Percentiles rank a stretch among this genome's conserved stretches.
Evolutionary conservation across 257 asterid species (phyloP).

Genomic region (Lycium ferocissimum): DNA sequence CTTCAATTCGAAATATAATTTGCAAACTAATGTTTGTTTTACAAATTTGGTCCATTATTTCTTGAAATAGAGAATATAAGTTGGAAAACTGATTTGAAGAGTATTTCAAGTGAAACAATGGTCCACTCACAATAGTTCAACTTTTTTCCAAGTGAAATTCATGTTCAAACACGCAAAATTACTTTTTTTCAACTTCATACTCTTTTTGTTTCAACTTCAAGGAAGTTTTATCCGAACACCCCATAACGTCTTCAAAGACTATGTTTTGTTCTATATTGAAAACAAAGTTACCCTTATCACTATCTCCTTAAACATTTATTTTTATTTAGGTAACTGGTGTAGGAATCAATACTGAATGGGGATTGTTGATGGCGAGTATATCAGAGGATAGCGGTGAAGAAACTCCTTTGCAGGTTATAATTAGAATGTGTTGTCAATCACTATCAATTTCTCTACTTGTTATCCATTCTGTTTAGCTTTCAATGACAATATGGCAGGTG

Average conservation of each 20-base stretch:
- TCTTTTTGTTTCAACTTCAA: constrained; percentile 8
- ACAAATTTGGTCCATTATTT: background rate
- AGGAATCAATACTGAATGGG: constrained; percentile 98
- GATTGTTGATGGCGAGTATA: constrained; percentile 93
- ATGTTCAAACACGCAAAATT: background rate
- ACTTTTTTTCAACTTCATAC: background rate
- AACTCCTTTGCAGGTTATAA: constrained; percentile 91
- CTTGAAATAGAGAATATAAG: constrained; percentile 22
- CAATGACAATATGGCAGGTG: constrained; percentile 54
- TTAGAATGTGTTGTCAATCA: constrained; percentile 23
- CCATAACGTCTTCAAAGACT: background rate
- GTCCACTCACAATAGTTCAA: constrained; percentile 19
- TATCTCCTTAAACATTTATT: constrained; percentile 28
- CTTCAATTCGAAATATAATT: background rate
- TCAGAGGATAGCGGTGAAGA: constrained; percentile 98
- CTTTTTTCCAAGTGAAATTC: constrained; percentile 5
- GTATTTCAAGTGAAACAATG: background rate
- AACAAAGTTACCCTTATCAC: background rate
- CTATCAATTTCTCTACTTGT: constrained; percentile 11
- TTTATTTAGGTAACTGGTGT: constrained; percentile 81
- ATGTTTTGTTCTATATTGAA: background rate
- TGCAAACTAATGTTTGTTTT: background rate
- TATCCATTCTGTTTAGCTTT: constrained; percentile 20
- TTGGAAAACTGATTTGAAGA: constrained; percentile 18
- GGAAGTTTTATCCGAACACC: background rate